Base-by-base conservation (phyloP, 352 stramenopile genomes). In the Phytopythium vexans region DNA sequence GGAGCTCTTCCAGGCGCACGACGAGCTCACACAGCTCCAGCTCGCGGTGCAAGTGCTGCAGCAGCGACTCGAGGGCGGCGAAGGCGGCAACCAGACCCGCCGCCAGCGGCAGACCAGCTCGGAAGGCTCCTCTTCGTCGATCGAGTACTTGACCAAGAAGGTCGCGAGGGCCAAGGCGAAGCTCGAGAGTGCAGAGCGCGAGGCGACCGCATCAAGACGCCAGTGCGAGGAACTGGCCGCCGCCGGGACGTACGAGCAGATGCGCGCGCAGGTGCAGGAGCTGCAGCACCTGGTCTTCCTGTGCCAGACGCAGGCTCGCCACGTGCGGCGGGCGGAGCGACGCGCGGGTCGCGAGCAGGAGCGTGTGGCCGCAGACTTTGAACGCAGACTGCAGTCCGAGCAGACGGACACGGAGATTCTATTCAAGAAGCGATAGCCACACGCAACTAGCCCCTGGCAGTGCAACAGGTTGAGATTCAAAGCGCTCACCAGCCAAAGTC, bases 231-330 rank as follows among this genome's bases (percentile, higher is more conserved):
- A 40, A 12, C 62, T 88, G 21, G 46, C 80, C 4, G 49, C 60
- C 12, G 54, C 53, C n/a, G 70, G 70, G 8, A 56, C 72, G n/a
- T 61, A 87, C 42, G 73, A 90, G n/a, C 41, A 27, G 37, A 57
- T 86, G n/a, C 64, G 75, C 11, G 68, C 66, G 14, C 73, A 77
- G 2, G 68, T 82, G 3, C 77, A 86, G 21, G 80, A 90, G 58
- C 69, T 90, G 32, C 80, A 88, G 56, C 77, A 86, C 31, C 49
- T 87, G 14, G 60, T 88, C 36, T 90, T 88, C 54, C 47, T 88
- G 9, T 90, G 75, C 49, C 67, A 88, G 33, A 60, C 52, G 10
- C 77, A 86, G 56, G 57, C 68, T 45, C 74, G 72, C 32, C 74
- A 87, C 41, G 56, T 78, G 7, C 67, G 64, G 4, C 62, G 62